Evolutionary conservation across 805 yeast genomes (phyloP), one percentile per base, ranked within the genome.

Genomic region (Saturnispora sanitii): DNA sequence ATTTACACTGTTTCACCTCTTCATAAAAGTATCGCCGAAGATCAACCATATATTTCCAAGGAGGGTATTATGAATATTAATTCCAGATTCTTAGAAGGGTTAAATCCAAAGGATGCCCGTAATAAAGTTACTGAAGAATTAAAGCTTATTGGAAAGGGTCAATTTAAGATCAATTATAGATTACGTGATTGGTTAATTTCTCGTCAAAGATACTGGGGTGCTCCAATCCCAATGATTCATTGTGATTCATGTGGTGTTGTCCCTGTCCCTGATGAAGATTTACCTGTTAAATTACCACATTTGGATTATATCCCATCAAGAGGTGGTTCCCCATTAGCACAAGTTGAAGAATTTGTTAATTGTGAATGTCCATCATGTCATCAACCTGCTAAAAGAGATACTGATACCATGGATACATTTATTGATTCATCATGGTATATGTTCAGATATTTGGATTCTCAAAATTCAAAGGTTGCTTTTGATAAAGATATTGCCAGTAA

Each of bases 361-460:
- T 75, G 82, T 1, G 58, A 65, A 23, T 92, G 98, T 58, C 98
- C 98, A 6, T 68, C 73, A 0, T 92, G 98, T 64, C 77, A 78
- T 3, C 51, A 57, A 6, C 61, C 67, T 16, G 94, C 96, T 0
- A 76, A 72, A 42, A 71, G 98, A 52, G 98, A 92, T 49, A 85
- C 97, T 0, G 98, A 92, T 54, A 92, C 98, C 0, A 90, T 92
- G 98, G 98, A 92, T 56, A 92, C 98, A 0, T 92, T 92, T 55
- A 90, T 92, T 77, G 98, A 92, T 61, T 83, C 95, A 15, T 87
- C 96, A 3, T 92, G 98, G 98, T 92, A 92, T 60, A 84, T 73
- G 58, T 79, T 92, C 64, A 71, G 98, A 44, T 88, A 75, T 52
- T 61, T 79, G 2, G 97, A 92, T 56, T 66, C 94, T 0, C 62